A percentile compares a stretch with the other conserved stretches of the same genome.
phyloP scores from a whole-genome alignment of 768 basidiomycete genomes.

The Pleurotus platypus region DNA sequence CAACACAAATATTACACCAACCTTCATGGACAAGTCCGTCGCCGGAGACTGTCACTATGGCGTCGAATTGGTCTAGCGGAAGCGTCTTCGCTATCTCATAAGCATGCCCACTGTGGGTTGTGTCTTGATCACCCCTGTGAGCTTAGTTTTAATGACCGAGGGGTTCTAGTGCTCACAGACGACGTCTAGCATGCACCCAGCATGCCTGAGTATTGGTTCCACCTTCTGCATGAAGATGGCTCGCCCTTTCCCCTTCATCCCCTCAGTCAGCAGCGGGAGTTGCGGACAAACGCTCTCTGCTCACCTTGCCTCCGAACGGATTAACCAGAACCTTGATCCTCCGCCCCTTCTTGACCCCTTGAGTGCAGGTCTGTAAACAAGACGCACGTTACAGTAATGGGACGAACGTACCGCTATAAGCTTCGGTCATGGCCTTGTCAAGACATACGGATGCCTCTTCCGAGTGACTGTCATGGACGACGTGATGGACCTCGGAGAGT shows the following conservation, averaged over 20 bases:
- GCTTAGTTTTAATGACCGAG: background rate
- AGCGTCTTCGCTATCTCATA: conserved; percentile 57
- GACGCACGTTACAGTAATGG: background rate
- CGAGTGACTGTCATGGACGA: background rate
- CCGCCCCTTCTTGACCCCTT: conserved; percentile 53
- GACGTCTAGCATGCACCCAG: conserved; percentile 59
- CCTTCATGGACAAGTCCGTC: conserved; percentile 80
- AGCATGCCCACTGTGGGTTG: conserved; percentile 62
- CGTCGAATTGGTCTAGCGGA: conserved; percentile 56
- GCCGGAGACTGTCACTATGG: conserved; percentile 72
- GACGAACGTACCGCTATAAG: conserved; percentile 55
- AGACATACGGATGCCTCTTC: conserved; percentile 1
- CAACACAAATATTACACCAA: background rate
- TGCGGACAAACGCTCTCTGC: background rate
- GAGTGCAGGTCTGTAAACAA: conserved; percentile 14
- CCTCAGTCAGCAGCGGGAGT: conserved; percentile 4
- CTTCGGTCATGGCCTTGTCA: conserved; percentile 35
- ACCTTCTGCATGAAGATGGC: conserved; percentile 53
- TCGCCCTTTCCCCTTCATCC: conserved; percentile 55
- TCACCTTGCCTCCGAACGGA: conserved; percentile 73
- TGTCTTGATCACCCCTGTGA: conserved; percentile 41
- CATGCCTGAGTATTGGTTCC: conserved; percentile 69
- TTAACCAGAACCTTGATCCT: conserved; percentile 72
- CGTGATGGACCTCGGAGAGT: background rate
- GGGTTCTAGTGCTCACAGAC: conserved; percentile 42